phyloP scores from a whole-genome alignment of 208 protist species.

The Trypanosoma platydactyli region DNA sequence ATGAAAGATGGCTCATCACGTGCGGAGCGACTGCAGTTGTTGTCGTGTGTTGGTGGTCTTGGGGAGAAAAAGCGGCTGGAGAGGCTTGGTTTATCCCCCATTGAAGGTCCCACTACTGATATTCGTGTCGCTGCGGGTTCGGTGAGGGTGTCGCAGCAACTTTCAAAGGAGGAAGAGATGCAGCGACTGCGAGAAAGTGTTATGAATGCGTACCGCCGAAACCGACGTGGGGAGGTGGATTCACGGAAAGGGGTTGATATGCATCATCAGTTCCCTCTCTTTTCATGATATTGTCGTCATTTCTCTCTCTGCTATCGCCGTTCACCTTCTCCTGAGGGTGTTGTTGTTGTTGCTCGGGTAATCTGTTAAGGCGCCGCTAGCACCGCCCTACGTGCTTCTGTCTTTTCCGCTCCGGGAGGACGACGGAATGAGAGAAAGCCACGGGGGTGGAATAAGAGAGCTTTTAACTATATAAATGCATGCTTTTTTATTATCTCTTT shows the following conservation, averaged over 20 bases:
- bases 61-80: constrained; percentile 69
- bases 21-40: constrained; percentile 33
- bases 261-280: constrained; percentile 74
- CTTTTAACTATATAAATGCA: background rate
- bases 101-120: constrained; percentile 35
- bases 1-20: constrained; percentile 1
- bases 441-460: too few relatives aligned
- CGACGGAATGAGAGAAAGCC: too few relatives aligned
- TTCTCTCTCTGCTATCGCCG: too few relatives aligned
- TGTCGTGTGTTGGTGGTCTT: constrained; percentile 30
- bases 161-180: constrained; percentile 73
- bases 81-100: constrained; percentile 53
- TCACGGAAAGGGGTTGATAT: constrained; percentile 72
- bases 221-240: constrained; percentile 43
- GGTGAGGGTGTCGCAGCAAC: background rate
- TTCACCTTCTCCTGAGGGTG: too few relatives aligned
- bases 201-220: constrained; percentile 78
- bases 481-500: background rate
- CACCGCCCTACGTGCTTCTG: too few relatives aligned
- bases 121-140: background rate
- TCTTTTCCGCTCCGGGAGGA: too few relatives aligned
- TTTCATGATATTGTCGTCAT: constrained; percentile 29
- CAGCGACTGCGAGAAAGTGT: constrained; percentile 65
- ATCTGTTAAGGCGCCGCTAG: too few relatives aligned
- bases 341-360: too few relatives aligned